A percentile compares a stretch with the other conserved stretches of the same genome.
These are phyloP conservation scores for Phytophthora tubulina DNA, from an alignment of 352 stramenopile genomes.

Conservation along the genomic window DNA sequence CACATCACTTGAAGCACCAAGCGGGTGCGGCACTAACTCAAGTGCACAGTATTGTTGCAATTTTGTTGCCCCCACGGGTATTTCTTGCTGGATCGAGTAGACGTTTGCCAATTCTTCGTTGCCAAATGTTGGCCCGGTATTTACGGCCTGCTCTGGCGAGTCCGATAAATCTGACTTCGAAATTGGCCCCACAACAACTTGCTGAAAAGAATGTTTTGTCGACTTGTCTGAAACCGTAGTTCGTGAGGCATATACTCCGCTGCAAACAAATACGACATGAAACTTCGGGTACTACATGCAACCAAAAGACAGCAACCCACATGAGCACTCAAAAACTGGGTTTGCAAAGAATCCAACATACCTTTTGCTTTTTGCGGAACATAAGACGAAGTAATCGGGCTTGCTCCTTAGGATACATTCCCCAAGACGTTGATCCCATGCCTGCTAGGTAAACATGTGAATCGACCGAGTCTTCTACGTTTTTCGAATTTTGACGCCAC, in stretches of 20 bases:
- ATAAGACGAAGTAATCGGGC: constrained; percentile 47
- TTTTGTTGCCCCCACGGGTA: constrained; percentile 19
- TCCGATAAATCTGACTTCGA: constrained; percentile 22
- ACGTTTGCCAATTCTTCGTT: constrained; percentile 6
- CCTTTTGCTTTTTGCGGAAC: constrained; percentile 46
- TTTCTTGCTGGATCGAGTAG: constrained; percentile 38
- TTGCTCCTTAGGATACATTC: constrained; percentile 51
- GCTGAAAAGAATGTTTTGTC: constrained; percentile 47
- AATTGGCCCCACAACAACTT: constrained; percentile 60
- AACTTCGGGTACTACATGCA: constrained; percentile 44
- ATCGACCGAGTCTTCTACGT: neutral
- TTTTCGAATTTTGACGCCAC: constrained; percentile 16
- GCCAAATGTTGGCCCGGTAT: neutral
- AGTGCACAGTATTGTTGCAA: constrained; percentile 59
- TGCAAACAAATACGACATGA: constrained; percentile 56
- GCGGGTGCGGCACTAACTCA: constrained; percentile 58
- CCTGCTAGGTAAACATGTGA: neutral
- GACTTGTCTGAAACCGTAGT: constrained; percentile 48
- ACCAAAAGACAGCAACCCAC: neutral
- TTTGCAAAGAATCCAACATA: constrained; percentile 5
- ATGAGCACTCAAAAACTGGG: no score
- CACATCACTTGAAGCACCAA: constrained; percentile 40
- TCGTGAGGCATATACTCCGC: constrained; percentile 39
- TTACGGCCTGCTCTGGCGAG: neutral
- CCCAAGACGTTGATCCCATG: constrained; percentile 41